Percentiles rank a stretch among this genome's conserved stretches.
These are phyloP conservation scores for Phytopythium delawarense DNA, from an alignment of 352 stramenopile genomes.

Conservation along the genomic window DNA sequence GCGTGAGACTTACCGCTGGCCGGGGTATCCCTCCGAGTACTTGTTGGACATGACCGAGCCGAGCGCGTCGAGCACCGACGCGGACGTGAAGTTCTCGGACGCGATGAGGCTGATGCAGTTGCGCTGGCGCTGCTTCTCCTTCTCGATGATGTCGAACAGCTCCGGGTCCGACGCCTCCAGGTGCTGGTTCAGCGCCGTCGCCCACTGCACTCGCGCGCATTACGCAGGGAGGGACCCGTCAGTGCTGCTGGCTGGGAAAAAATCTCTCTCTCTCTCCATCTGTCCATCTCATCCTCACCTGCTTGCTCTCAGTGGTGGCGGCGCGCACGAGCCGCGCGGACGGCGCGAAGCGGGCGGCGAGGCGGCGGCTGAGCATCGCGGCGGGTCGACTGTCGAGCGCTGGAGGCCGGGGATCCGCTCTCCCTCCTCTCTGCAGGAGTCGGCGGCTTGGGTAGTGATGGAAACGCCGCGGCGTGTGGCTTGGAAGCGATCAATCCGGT, in stretches of 20 bases:
- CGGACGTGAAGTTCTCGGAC: slow-evolving; percentile 99
- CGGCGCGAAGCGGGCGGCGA: slow-evolving; percentile 15
- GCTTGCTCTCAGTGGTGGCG: slow-evolving; percentile 54
- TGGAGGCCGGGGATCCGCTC: neutral
- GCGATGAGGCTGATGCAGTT: slow-evolving; percentile 98
- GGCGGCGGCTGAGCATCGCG: slow-evolving; percentile 13
- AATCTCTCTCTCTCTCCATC: no score
- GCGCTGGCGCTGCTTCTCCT: slow-evolving; percentile 97
- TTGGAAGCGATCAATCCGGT: no score
- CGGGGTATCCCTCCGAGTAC: slow-evolving; percentile 97
- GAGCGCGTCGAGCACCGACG: slow-evolving; percentile 96
- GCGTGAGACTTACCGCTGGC: slow-evolving; percentile 29
- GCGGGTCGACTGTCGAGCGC: neutral
- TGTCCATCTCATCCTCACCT: slow-evolving; percentile 11
- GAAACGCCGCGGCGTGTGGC: neutral
- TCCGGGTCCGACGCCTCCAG: slow-evolving; percentile 90
- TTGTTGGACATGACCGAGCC: slow-evolving; percentile 99
- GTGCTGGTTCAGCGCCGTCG: slow-evolving; percentile 83
- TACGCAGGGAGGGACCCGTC: no score
- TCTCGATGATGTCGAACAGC: slow-evolving; percentile 95
- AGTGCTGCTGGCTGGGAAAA: no score
- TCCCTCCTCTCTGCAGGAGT: neutral
- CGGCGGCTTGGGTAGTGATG: slow-evolving; percentile 1
- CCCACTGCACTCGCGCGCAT: slow-evolving; percentile 25
- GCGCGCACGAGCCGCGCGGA: slow-evolving; percentile 22